Conservation (phyloP, 768 basidiomycete species). For the Boletus sp. region DNA sequence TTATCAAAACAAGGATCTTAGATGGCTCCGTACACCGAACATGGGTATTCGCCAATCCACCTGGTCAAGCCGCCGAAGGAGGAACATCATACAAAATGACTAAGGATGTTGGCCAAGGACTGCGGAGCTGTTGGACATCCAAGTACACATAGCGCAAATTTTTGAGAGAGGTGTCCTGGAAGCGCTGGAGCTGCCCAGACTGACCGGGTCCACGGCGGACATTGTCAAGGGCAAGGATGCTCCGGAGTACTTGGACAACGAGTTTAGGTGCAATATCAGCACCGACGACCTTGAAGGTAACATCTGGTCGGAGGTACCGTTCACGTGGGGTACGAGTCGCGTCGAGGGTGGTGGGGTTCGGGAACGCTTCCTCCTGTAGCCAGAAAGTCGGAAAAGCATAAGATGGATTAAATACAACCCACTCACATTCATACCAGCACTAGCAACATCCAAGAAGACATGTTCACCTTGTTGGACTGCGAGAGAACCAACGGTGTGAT, state of each 20-base stretch:
- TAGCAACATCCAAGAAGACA: slow-evolving; percentile 60
- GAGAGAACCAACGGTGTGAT: slow-evolving; percentile 42
- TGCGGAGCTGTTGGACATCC: slow-evolving; percentile 43
- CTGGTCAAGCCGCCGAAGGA: slow-evolving; percentile 15
- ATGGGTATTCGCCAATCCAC: not conserved
- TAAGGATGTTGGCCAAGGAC: slow-evolving; percentile 69
- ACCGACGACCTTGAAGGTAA: slow-evolving; percentile 47
- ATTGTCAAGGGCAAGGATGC: slow-evolving; percentile 54
- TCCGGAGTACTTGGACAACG: slow-evolving; percentile 59
- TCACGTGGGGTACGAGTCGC: slow-evolving; percentile 41
- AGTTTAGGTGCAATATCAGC: slow-evolving; percentile 56
- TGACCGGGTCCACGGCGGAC: slow-evolving; percentile 64
- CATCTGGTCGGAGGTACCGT: slow-evolving; percentile 48
- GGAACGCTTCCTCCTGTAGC: slow-evolving; percentile 49
- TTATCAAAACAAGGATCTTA: not conserved
- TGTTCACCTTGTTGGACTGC: slow-evolving; percentile 46
- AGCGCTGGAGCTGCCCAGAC: slow-evolving; percentile 63
- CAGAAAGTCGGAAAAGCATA: not conserved
- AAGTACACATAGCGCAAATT: slow-evolving; percentile 57
- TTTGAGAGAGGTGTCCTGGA: slow-evolving; percentile 45
- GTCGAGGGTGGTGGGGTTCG: slow-evolving; percentile 44
- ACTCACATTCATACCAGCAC: slow-evolving; percentile 58
- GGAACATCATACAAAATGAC: slow-evolving; percentile 42
- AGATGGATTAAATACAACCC: not conserved
- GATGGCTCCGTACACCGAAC: not conserved